Conservation (phyloP, 2,329 filamentous ascomycete genomes). For the Penicillium occitanis region DNA sequence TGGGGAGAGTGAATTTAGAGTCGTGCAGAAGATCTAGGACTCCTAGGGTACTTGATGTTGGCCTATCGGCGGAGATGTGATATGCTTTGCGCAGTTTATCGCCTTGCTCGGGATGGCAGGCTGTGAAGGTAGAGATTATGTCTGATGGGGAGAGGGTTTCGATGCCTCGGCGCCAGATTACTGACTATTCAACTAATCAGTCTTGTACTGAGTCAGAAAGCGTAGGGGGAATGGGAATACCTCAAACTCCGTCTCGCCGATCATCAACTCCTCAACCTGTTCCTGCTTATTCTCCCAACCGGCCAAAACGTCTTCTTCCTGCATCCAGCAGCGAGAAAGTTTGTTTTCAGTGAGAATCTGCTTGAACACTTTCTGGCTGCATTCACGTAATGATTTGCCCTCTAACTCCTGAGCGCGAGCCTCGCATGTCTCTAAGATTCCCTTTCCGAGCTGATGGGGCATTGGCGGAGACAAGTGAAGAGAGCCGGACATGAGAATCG, state of each 20-base stretch:
- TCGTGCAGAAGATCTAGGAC: conserved; percentile 41
- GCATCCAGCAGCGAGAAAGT: conserved; percentile 46
- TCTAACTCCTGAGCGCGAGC: conserved; percentile 30
- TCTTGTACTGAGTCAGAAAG: not conserved
- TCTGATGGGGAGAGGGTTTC: conserved; percentile 36
- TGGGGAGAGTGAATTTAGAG: conserved; percentile 32
- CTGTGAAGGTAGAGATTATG: conserved; percentile 38
- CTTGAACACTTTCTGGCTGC: conserved; percentile 34
- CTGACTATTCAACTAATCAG: conserved; percentile 33
- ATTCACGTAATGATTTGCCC: conserved; percentile 32
- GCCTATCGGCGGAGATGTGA: conserved; percentile 42
- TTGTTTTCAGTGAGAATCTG: conserved; percentile 38
- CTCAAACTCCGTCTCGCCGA: conserved; percentile 49
- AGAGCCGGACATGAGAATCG: conserved; percentile 45
- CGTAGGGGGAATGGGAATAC: conserved; percentile 24
- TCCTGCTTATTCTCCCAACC: conserved; percentile 40
- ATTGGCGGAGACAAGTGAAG: conserved; percentile 47
- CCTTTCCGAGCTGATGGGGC: conserved; percentile 35
- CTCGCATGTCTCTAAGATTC: conserved; percentile 33
- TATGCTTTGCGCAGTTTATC: conserved; percentile 42
- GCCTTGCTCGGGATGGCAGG: conserved; percentile 30
- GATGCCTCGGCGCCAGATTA: conserved; percentile 48
- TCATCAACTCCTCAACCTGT: conserved; percentile 39
- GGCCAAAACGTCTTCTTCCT: conserved; percentile 38
- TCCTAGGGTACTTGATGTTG: conserved; percentile 43